Percentiles rank a stretch among this genome's conserved stretches.
These are phyloP conservation scores for Tympanopsis confertula DNA, from an alignment of 2,329 filamentous ascomycete genomes.

Conservation along the genomic window DNA sequence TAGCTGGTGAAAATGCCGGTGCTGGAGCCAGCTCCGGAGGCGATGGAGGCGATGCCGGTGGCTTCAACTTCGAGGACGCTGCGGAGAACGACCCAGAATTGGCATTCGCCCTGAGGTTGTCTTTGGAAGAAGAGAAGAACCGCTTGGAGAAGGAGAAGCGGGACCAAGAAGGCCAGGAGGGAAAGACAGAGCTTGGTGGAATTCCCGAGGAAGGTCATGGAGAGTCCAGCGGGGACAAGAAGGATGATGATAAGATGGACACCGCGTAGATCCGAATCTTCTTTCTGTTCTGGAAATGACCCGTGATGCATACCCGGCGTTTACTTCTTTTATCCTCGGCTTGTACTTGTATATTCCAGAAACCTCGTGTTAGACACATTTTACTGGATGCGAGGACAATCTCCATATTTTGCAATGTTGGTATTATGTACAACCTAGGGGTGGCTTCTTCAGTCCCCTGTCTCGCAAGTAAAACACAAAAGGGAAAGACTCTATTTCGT, in stretches of 20 bases:
- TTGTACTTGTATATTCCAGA: too few relatives aligned
- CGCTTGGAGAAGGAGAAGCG: constrained; percentile 63
- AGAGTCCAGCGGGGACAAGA: constrained; percentile 34
- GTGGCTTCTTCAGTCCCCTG: too few relatives aligned
- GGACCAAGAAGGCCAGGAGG: constrained; percentile 26
- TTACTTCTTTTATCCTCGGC: neutral
- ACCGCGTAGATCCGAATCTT: constrained; percentile 48
- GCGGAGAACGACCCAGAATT: constrained; percentile 70
- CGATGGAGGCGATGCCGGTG: constrained; percentile 54
- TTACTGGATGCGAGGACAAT: too few relatives aligned
- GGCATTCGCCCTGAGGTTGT: constrained; percentile 89
- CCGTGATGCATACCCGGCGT: constrained; percentile 1
- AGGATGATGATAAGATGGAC: constrained; percentile 75
- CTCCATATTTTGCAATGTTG: too few relatives aligned
- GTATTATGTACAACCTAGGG: too few relatives aligned
- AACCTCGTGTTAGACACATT: too few relatives aligned
- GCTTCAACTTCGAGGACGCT: constrained; percentile 82
- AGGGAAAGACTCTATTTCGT: neutral
- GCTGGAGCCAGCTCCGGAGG: constrained; percentile 31
- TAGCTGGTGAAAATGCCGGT: constrained; percentile 58
- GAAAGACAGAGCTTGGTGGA: constrained; percentile 59
- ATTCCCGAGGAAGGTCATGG: constrained; percentile 57
- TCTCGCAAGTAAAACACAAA: neutral
- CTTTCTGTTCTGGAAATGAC: neutral
- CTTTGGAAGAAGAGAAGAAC: constrained; percentile 91